Evolutionary conservation across 192 early-diverging fungal species (phyloP).

Genomic region (Chytriomyces confervae): DNA sequence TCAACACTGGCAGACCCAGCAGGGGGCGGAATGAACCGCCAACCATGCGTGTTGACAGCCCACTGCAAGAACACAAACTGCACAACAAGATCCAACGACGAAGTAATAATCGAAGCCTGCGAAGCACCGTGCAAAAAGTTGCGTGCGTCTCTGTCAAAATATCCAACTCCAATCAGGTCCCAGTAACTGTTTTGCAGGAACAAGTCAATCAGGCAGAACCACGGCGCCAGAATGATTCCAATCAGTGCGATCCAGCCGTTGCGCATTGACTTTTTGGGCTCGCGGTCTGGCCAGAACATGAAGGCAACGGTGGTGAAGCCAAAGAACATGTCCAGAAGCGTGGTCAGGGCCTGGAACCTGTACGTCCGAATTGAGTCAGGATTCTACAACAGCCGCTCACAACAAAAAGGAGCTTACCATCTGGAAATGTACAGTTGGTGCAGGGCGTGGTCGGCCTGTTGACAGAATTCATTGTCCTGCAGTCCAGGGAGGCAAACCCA

Average conservation of each 20-base stretch:
- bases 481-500: not conserved
- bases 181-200: conserved; percentile 14
- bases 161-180: conserved; percentile 3
- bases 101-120: not conserved
- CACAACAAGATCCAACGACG: not conserved
- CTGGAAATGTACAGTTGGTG: not conserved
- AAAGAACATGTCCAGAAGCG: conserved; percentile 5
- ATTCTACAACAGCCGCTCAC: too few species aligned
- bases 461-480: not conserved
- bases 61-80: not conserved
- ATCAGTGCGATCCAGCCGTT: not conserved
- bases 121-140: not conserved
- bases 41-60: not conserved
- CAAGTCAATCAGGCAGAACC: conserved; percentile 9
- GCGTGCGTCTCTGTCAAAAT: not conserved
- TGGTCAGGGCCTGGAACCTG: not conserved
- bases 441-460: not conserved
- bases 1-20: not conserved
- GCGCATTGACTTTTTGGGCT: not conserved
- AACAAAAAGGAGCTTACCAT: not conserved
- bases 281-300: conserved; percentile 7
- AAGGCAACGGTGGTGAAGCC: not conserved
- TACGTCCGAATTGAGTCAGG: too few species aligned
- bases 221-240: conserved; percentile 6
- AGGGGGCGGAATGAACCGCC: not conserved